These are phyloP conservation scores for Obelidium mucronatum DNA, from an alignment of 192 early-diverging fungal species.

Conservation along the genomic window DNA sequence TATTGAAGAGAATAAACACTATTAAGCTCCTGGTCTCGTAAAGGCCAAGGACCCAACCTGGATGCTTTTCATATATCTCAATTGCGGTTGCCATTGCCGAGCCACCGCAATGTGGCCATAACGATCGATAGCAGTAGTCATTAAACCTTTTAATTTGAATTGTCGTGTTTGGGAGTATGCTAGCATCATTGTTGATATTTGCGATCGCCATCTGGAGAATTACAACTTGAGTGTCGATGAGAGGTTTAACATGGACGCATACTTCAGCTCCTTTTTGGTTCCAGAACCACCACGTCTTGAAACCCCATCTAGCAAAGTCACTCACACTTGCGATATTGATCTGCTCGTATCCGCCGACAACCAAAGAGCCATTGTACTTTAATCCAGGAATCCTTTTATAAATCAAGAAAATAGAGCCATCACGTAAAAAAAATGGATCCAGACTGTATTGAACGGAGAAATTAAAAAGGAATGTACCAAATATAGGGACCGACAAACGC, in stretches of 20 bases:
- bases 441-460: neutral
- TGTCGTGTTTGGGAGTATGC: conserved; percentile 13
- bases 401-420: no score
- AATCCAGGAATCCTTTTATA: neutral
- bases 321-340: conserved; percentile 1
- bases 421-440: neutral
- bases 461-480: neutral
- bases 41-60: neutral
- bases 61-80: neutral
- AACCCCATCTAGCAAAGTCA: neutral
- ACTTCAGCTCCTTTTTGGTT: conserved; percentile 6
- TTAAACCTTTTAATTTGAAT: conserved; percentile 17
- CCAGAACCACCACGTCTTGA: neutral
- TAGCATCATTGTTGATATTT: neutral
- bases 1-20: neutral
- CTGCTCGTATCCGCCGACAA: neutral
- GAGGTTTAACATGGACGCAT: no score
- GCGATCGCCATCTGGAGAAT: neutral
- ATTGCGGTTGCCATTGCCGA: neutral
- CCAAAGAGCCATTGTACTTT: neutral
- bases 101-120: neutral
- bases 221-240: neutral
- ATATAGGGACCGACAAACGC: conserved; percentile 2
- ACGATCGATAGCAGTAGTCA: neutral
- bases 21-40: neutral